These are phyloP conservation scores for Apophysomyces elegans DNA, from an alignment of 371 early-diverging fungal species.

Conservation along the genomic window DNA sequence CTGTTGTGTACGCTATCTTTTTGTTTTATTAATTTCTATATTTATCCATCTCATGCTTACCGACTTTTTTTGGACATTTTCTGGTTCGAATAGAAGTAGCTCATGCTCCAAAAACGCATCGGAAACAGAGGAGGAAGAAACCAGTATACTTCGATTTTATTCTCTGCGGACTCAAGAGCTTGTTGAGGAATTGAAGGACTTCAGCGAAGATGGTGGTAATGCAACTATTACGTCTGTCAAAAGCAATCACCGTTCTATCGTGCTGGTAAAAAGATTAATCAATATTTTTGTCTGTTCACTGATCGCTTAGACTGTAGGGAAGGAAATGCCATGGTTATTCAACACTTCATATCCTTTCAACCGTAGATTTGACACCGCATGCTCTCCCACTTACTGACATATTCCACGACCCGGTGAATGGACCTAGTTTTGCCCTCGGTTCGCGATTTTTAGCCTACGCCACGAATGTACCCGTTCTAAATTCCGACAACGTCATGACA, in stretches of 20 bases:
- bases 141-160: slow-evolving; percentile 34
- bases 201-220: slow-evolving; percentile 39
- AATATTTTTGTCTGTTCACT: not conserved
- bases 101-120: not conserved
- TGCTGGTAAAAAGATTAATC: slow-evolving; percentile 46
- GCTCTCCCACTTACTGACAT: slow-evolving; percentile 55
- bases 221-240: slow-evolving; percentile 52
- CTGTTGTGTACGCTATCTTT: slow-evolving; percentile 49
- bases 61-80: slow-evolving; percentile 11
- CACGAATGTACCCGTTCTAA: slow-evolving; percentile 49
- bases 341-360: slow-evolving; percentile 45
- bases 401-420: slow-evolving; percentile 37
- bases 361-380: slow-evolving; percentile 27
- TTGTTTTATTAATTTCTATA: not conserved
- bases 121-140: not conserved
- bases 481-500: slow-evolving; percentile 37
- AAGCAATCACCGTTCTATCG: slow-evolving; percentile 51
- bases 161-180: slow-evolving; percentile 51
- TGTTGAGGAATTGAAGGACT: slow-evolving; percentile 32
- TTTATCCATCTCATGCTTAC: not conserved
- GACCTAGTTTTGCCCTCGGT: slow-evolving; percentile 63
- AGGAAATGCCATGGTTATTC: slow-evolving; percentile 38
- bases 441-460: slow-evolving; percentile 70
- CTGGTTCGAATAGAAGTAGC: slow-evolving; percentile 10
- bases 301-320: slow-evolving; percentile 24